phyloP scores from a whole-genome alignment of 202 grass and related monocot genomes.

The Thinopyrum obtusiflorum region DNA sequence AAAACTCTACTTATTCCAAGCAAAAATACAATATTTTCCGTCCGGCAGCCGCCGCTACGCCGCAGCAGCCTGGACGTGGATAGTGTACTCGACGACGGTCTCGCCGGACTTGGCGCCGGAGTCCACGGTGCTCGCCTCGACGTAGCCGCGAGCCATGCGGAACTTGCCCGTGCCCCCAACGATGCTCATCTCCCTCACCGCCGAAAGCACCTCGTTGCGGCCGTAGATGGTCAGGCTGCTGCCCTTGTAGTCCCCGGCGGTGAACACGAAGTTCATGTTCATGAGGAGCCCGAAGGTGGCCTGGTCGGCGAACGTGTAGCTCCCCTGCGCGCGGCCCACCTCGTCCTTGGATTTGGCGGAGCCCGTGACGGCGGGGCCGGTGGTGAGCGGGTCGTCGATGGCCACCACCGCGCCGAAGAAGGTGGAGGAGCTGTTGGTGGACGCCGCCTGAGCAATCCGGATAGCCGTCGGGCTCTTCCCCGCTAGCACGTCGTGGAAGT shows the following conservation, averaged over 20 bases:
- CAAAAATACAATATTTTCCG: background rate
- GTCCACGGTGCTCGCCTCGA: conserved; percentile 47
- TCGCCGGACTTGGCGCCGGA: background rate
- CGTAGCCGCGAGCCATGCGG: conserved; percentile 45
- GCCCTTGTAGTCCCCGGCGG: conserved; percentile 52
- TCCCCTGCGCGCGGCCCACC: conserved; percentile 69
- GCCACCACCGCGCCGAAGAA: conserved; percentile 56
- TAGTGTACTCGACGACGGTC: conserved; percentile 62
- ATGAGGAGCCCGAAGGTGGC: conserved; percentile 47
- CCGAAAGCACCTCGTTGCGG: conserved; percentile 40
- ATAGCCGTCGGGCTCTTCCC: conserved; percentile 41
- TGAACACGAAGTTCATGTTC: conserved; percentile 71
- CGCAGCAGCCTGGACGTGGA: conserved; percentile 31
- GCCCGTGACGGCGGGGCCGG: background rate
- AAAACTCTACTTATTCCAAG: background rate
- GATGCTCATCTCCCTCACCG: conserved; percentile 58
- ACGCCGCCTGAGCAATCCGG: conserved; percentile 45
- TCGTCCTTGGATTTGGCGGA: conserved; percentile 22
- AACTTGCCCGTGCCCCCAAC: conserved; percentile 54
- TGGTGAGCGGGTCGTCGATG: conserved; percentile 74
- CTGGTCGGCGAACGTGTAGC: conserved; percentile 55
- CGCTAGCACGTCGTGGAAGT: conserved; percentile 47
- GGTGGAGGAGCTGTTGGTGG: conserved; percentile 46
- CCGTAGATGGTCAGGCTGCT: conserved; percentile 52
- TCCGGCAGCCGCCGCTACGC: background rate